These are phyloP conservation scores for Hamigera avellanea DNA, from an alignment of 495 filamentous ascomycete species.

Conservation along the genomic window DNA sequence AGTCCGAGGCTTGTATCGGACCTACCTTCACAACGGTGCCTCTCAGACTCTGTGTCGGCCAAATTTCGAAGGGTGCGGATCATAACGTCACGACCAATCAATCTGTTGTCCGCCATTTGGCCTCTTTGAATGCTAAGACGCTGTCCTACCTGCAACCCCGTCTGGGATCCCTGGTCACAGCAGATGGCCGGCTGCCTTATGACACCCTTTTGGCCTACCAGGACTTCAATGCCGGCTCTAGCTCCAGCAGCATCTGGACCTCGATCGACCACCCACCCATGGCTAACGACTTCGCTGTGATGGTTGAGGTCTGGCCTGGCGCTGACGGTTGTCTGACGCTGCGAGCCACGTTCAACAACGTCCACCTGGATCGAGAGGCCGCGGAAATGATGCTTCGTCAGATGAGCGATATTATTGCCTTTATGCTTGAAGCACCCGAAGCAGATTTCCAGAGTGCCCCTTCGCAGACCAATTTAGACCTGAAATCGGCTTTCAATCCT, in stretches of 20 bases:
- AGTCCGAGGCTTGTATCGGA: too few species aligned
- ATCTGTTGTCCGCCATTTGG: constrained; percentile 9
- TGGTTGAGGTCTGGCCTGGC: constrained; percentile 15
- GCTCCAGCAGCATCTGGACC: constrained; percentile 7
- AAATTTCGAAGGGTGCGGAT: too few species aligned
- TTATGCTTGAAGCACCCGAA: constrained; percentile 12
- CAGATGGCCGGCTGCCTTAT: constrained; percentile 10
- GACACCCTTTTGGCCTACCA: constrained; percentile 15
- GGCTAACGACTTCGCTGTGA: constrained; percentile 15
- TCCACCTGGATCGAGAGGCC: constrained; percentile 9
- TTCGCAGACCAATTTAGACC: constrained; percentile 1
- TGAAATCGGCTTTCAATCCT: constrained; percentile 15
- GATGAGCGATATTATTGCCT: constrained; percentile 13
- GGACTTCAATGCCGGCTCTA: constrained; percentile 11
- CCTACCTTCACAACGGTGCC: too few species aligned
- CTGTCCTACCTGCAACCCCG: constrained; percentile 12
- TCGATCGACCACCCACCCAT: constrained; percentile 12
- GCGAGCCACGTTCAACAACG: constrained; percentile 13
- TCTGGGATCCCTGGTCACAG: constrained; percentile 9
- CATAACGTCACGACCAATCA: too few species aligned
- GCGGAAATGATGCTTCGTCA: constrained; percentile 17
- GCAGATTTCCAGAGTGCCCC: constrained; percentile 7
- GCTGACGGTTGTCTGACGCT: constrained; percentile 10
- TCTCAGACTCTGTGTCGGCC: too few species aligned
- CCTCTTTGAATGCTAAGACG: constrained; percentile 10